Conservation (phyloP, 1,139 yeast genomes). For the Nakaseomyces delphensis region DNA sequence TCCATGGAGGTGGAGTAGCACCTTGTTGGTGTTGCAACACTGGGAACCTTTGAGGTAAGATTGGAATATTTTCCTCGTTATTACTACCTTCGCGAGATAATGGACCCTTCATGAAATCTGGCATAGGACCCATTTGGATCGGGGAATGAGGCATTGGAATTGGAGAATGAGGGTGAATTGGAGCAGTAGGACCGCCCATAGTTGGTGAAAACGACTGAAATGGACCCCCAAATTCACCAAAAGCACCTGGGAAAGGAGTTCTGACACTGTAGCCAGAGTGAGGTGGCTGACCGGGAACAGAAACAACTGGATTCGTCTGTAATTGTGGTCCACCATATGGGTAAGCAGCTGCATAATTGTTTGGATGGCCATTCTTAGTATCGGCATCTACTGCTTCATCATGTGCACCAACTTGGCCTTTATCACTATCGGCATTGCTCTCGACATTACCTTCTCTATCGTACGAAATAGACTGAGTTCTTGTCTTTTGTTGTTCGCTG, state of each 20-base stretch:
- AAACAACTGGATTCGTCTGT: constrained; percentile 25
- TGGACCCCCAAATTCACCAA: constrained; percentile 28
- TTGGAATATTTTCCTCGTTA: constrained; percentile 8
- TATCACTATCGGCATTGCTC: constrained; percentile 8
- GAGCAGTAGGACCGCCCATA: constrained; percentile 18
- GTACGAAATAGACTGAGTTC: constrained; percentile 27
- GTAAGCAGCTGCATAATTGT: constrained; percentile 28
- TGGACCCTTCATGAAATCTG: constrained; percentile 7
- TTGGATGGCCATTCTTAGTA: constrained; percentile 7
- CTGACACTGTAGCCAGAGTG: constrained; percentile 22
- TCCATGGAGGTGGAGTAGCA: constrained; percentile 30
- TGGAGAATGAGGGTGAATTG: constrained; percentile 20
- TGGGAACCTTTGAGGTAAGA: constrained; percentile 14
- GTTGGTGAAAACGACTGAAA: constrained; percentile 29
- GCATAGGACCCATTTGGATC: constrained; percentile 13
- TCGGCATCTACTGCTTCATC: constrained; percentile 3
- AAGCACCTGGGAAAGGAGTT: constrained; percentile 30
- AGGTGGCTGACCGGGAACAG: constrained; percentile 19
- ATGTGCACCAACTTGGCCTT: too few species aligned
- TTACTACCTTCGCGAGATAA: constrained; percentile 4
- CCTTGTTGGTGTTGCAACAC: constrained; percentile 20
- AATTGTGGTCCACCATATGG: constrained; percentile 32
- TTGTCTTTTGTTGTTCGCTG: constrained; percentile 16
- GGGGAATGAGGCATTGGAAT: constrained; percentile 21
- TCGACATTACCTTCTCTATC: constrained; percentile 12